Conservation (phyloP, 2,329 filamentous ascomycete species). For the Cryoendolithus antarcticus region DNA sequence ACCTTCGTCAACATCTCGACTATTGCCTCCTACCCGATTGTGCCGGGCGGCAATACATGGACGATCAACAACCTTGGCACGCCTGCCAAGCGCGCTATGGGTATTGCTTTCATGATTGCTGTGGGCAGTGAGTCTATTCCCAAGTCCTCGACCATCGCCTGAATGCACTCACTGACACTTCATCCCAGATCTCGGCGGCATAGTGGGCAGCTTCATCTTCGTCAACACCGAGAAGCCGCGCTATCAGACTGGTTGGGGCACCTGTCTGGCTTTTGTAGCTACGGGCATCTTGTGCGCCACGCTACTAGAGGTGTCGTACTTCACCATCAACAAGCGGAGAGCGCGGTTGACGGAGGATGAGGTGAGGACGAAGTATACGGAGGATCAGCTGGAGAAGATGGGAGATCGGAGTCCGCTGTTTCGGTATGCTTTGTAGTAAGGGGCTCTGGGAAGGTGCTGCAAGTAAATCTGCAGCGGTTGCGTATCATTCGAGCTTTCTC, state of each 20-base stretch:
- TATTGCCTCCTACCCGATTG: constrained; percentile 19
- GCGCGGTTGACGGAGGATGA: constrained; percentile 22
- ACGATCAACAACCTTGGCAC: constrained; percentile 23
- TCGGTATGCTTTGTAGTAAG: constrained; percentile 21
- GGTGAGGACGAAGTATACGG: constrained; percentile 23
- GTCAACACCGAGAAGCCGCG: constrained; percentile 28
- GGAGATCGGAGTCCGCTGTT: constrained; percentile 29
- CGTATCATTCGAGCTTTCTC: too few species aligned
- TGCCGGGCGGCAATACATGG: constrained; percentile 20
- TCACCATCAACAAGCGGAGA: constrained; percentile 22
- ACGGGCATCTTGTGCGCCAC: constrained; percentile 16
- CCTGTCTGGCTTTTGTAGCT: constrained; percentile 9
- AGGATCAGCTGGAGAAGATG: constrained; percentile 25
- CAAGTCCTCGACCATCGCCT: too few species aligned
- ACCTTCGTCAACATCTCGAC: constrained; percentile 18
- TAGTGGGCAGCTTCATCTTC: constrained; percentile 29
- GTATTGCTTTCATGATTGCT: constrained; percentile 27
- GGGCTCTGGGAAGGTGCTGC: background rate
- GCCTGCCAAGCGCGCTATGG: constrained; percentile 26
- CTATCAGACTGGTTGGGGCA: constrained; percentile 38
- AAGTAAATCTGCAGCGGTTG: background rate
- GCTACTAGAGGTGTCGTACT: constrained; percentile 10
- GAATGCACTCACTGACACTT: too few species aligned
- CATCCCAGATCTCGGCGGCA: constrained; percentile 27
- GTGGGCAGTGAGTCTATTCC: too few species aligned